Evolutionary conservation across 768 basidiomycete species (phyloP).

Genomic region (Russula sp.): DNA sequence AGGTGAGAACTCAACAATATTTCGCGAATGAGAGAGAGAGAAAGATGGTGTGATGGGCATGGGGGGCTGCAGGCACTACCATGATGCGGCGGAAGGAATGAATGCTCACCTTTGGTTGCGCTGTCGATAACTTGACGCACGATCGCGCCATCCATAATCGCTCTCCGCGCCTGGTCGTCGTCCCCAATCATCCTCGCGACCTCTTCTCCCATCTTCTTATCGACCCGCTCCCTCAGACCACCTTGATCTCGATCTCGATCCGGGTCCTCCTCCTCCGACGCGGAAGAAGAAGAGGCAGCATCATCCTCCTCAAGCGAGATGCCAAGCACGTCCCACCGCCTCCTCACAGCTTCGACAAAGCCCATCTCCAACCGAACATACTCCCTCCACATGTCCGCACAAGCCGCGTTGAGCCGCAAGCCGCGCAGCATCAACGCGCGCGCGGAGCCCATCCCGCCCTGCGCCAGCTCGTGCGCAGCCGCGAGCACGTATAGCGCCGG

Average conservation of each 20-base stretch:
- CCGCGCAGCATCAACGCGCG: constrained; percentile 82
- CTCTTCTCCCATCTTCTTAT: constrained; percentile 33
- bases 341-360: constrained; percentile 70
- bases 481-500: constrained; percentile 77
- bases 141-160: constrained; percentile 73
- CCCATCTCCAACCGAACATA: constrained; percentile 88
- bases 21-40: background rate
- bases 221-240: constrained; percentile 26
- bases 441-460: constrained; percentile 68
- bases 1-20: background rate
- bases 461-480: constrained; percentile 73
- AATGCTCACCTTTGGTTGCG: constrained; percentile 59
- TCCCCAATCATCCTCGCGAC: constrained; percentile 30
- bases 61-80: background rate
- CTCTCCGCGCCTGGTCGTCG: constrained; percentile 46
- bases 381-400: constrained; percentile 76
- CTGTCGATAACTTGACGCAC: constrained; percentile 69
- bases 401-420: constrained; percentile 66
- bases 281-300: background rate
- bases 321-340: constrained; percentile 77
- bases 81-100: too few relatives aligned
- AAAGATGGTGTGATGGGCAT: background rate
- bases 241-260: background rate
- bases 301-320: constrained; percentile 32
- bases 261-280: constrained; percentile 22